Evolutionary conservation across 1,284 basidiomycete species (phyloP).

Genomic region (Coniophora puteana): DNA sequence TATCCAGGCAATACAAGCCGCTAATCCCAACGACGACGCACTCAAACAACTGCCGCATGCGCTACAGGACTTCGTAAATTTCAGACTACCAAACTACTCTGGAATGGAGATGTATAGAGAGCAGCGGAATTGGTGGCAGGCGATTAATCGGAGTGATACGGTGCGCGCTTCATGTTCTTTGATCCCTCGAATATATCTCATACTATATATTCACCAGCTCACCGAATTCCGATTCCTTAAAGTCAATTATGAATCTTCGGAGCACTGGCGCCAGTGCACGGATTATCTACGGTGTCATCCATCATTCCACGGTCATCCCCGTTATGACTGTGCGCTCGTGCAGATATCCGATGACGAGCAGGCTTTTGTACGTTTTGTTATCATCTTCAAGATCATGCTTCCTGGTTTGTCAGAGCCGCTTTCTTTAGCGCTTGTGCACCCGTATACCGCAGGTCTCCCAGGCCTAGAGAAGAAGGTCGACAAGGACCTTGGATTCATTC

Average conservation of each 20-base stretch:
- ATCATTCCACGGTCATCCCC: conserved; percentile 15
- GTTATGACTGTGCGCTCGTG: conserved; percentile 21
- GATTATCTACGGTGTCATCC: conserved; percentile 24
- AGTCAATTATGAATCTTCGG: conserved; percentile 21
- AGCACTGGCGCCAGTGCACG: conserved; percentile 16
- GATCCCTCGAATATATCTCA: background rate
- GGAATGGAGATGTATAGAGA: too few relatives aligned
- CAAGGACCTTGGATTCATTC: conserved; percentile 14
- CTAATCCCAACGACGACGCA: conserved; percentile 3
- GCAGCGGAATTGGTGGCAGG: conserved; percentile 11
- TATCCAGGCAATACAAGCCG: conserved; percentile 9
- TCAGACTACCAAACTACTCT: conserved; percentile 13
- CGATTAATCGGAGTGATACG: conserved; percentile 9
- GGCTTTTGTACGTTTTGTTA: conserved; percentile 16
- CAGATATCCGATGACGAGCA: conserved; percentile 5
- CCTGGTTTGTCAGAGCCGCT: background rate
- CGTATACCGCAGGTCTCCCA: conserved; percentile 12
- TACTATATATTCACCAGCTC: conserved; percentile 2
- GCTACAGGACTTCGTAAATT: conserved; percentile 17
- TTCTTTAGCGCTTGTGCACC: conserved; percentile 18
- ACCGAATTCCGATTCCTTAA: conserved; percentile 15
- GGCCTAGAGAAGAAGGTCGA: conserved; percentile 11
- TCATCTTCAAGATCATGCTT: conserved; percentile 15
- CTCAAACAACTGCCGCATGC: conserved; percentile 16
- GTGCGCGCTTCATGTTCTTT: conserved; percentile 4